Evolutionary conservation across 805 yeast genomes (phyloP), one percentile per base, ranked within the genome.

Genomic region (Starmera dryadoides): DNA sequence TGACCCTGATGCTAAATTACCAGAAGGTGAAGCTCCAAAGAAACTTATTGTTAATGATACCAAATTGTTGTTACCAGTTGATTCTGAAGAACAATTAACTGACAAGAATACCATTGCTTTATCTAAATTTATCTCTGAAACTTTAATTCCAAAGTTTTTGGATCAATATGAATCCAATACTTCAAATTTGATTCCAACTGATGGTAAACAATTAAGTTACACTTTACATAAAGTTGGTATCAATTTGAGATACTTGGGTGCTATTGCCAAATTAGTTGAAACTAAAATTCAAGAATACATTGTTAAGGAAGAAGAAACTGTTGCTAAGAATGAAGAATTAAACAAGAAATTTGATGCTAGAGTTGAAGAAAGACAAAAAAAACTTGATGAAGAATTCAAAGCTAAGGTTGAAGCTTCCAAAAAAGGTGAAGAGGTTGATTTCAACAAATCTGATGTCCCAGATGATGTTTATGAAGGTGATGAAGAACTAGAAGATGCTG

Each of bases 241-340:
- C 58, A 89, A 87, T 59, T 57, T 89, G 62, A 82, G 98, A 66
- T 91, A 91, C 56, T 69, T 91, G 52, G 96, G 96, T 43, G 59
- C 53, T 15, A 55, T 86, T 46, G 79, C 79, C 18, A 47, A 48
- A 17, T 49, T 54, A 32, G 40, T 53, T 35, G 52, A 56, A 31
- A 47, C 58, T 36, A 49, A 50, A 25, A 54, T 63, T 29, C 48
- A 49, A 14, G 53, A 53, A 33, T 49, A 51, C 17, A 46, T 41
- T 6, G 55, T 52, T 23, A 53, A 52, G 18, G 55, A 60, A 37
- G 59, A 53, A 21, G 52, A 47, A 17, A 36, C 40, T 8, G 19
- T 37, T 11, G 47, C 33, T 40, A 41, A 36, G 31, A 47, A 49
- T 21, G 46, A 49, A 10, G 52, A 49, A 21, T 41, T 49, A 26